phyloP scores from a whole-genome alignment of 2,329 filamentous ascomycete genomes.

The Diatrype stigma region DNA sequence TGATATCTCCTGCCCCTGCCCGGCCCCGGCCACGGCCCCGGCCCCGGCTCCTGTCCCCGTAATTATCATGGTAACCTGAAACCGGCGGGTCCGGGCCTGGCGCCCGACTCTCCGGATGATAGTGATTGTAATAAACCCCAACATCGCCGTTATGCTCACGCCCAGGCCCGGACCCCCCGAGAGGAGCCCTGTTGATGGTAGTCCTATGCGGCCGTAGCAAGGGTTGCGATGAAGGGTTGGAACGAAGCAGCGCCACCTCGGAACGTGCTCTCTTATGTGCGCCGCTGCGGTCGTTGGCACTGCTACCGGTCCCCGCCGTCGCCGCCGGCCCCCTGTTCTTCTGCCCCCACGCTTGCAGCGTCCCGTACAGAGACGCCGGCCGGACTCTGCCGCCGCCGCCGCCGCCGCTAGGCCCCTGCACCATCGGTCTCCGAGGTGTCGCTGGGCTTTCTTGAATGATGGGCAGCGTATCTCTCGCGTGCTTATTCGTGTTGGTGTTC shows the following conservation, averaged over 20 bases:
- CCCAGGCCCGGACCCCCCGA: too few relatives aligned
- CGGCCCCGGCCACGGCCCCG: too few relatives aligned
- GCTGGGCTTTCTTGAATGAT: neutral
- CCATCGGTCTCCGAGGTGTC: neutral
- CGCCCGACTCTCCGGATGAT: neutral
- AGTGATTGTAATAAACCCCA: too few relatives aligned
- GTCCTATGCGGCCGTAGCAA: too few relatives aligned
- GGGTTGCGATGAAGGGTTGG: too few relatives aligned
- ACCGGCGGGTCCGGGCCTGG: neutral
- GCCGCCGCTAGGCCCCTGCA: neutral
- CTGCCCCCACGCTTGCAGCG: constrained; percentile 10
- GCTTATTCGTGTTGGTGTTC: neutral
- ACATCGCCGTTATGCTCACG: too few relatives aligned
- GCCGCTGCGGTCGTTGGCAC: constrained; percentile 4
- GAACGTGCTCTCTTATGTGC: constrained; percentile 2
- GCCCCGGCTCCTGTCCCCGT: too few relatives aligned
- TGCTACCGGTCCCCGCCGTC: constrained; percentile 2
- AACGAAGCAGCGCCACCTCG: neutral
- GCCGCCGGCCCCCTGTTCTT: constrained; percentile 4
- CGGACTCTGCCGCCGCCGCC: constrained; percentile 3
- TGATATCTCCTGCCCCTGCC: too few relatives aligned
- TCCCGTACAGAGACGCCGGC: constrained; percentile 16
- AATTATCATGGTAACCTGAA: too few relatives aligned
- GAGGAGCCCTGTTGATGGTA: too few relatives aligned
- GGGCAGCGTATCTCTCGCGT: neutral